Evolutionary conservation across 345 rosid genomes (phyloP), one percentile per base, ranked within the genome.

Genomic region (Crucihimalaya himalaica): DNA sequence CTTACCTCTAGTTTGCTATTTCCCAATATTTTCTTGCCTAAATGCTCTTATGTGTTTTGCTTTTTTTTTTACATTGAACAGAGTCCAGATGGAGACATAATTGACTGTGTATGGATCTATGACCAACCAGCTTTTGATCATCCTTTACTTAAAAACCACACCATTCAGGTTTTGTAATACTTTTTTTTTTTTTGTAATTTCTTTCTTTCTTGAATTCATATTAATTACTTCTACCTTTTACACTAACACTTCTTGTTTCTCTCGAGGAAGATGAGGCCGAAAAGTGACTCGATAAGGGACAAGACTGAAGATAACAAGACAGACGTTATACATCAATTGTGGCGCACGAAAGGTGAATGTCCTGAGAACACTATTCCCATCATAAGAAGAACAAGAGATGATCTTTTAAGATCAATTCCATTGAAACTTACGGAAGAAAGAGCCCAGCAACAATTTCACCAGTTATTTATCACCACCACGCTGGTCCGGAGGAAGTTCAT

Each of bases 261-360:
- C 23, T 39, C 8, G 57, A 21, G 46, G 13, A 54, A 67, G 72
- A 68, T 27, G 72, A 39, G 62, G 29, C 52, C 72, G 8, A 67
- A 27, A 67, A 53, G 39, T 37, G 9, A 10, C 50, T 37, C 39
- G 13, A n/a, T 12, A 1, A 37, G 61, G 37, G 51, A 53, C 62
- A 39, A 67, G 2, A 28, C 52, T 13, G 19, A 40, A 68, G 62
- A 19, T 53, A 64, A 43, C 1, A 45, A 15, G 43, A 59, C 73
- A 52, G 5, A 64, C 15, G 16, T 47, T 14, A 66, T 37, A 35
- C 29, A 56, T n/a, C 92, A 87, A 70, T 4, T 78, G 35, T 87
- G 92, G 89, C 89, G 81, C 42, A 31, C 37, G 19, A 82, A 82
- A 9, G 92, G 89, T 8, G 66, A 63, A 40, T 87, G 92, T 51